Evolutionary conservation across 768 basidiomycete species (phyloP).

Genomic region (Boletus coccyginus): DNA sequence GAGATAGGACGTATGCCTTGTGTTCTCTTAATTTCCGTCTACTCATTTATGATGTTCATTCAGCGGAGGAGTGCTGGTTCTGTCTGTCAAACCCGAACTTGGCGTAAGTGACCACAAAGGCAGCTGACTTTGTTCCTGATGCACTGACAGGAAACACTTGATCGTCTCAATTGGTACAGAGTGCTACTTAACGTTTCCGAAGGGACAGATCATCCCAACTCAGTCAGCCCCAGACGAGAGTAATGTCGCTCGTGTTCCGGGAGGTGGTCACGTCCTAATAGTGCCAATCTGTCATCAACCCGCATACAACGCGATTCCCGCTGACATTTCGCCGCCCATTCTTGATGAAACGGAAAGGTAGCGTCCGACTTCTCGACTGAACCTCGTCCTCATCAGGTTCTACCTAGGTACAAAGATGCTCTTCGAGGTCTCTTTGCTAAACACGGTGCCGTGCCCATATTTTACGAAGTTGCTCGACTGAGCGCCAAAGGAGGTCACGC

Average conservation of each 20-base stretch:
- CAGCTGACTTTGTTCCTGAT: constrained; percentile 1
- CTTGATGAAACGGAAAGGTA: constrained; percentile 78
- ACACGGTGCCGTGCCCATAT: constrained; percentile 64
- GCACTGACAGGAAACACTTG: constrained; percentile 74
- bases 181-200: constrained; percentile 94
- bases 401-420: constrained; percentile 70
- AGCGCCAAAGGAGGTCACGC: constrained; percentile 90
- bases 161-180: constrained; percentile 93
- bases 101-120: constrained; percentile 49
- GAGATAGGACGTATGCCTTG: constrained; percentile 80
- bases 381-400: background rate
- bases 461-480: constrained; percentile 86
- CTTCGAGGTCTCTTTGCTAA: constrained; percentile 70
- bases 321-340: constrained; percentile 73
- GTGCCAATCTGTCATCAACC: constrained; percentile 94
- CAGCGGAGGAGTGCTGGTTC: constrained; percentile 97
- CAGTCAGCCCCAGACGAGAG: constrained; percentile 48
- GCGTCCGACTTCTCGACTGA: constrained; percentile 11
- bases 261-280: constrained; percentile 94
- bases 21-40: background rate
- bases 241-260: constrained; percentile 60
- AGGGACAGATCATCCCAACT: constrained; percentile 91
- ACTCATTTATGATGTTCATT: constrained; percentile 5
- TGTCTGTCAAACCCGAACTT: constrained; percentile 93
- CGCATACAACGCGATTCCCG: constrained; percentile 78